These are phyloP conservation scores for Aurinia saxatilis DNA, from an alignment of 345 rosid genomes.

Conservation along the genomic window DNA sequence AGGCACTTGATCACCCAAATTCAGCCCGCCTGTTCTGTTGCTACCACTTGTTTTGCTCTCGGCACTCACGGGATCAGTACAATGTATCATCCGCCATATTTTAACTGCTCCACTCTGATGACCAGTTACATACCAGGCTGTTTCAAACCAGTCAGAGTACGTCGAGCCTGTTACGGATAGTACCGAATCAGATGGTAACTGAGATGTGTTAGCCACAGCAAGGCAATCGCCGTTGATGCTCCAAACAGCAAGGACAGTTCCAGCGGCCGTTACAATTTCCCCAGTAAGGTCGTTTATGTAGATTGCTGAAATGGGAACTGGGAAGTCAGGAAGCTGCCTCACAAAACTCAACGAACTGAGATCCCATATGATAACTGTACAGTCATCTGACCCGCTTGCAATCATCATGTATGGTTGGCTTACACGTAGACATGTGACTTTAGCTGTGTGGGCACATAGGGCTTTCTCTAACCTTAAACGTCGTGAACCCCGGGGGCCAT, in stretches of 20 bases:
- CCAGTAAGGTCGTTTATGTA: slow-evolving; percentile 91
- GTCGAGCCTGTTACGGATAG: slow-evolving; percentile 79
- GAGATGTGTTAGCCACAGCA: slow-evolving; percentile 82
- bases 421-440: slow-evolving; percentile 82
- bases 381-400: slow-evolving; percentile 92
- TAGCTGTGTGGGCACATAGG: slow-evolving; percentile 76
- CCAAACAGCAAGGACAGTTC: slow-evolving; percentile 94
- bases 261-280: slow-evolving; percentile 94
- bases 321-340: slow-evolving; percentile 87
- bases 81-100: slow-evolving; percentile 93
- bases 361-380: slow-evolving; percentile 94
- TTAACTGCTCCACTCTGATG: slow-evolving; percentile 98
- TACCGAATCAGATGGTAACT: slow-evolving; percentile 91
- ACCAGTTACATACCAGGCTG: slow-evolving; percentile 92
- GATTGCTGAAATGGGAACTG: slow-evolving; percentile 78
- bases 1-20: slow-evolving; percentile 52
- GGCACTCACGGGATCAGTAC: slow-evolving; percentile 45
- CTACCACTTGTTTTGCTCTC: slow-evolving; percentile 41
- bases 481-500: slow-evolving; percentile 50
- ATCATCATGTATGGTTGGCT: slow-evolving; percentile 97
- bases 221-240: slow-evolving; percentile 97
- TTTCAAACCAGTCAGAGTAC: slow-evolving; percentile 88
- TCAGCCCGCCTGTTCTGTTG: slow-evolving; percentile 44
- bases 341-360: slow-evolving; percentile 81
- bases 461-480: slow-evolving; percentile 69